These are phyloP conservation scores for Pythium myriotylum DNA, from an alignment of 352 stramenopile species.

Conservation along the genomic window DNA sequence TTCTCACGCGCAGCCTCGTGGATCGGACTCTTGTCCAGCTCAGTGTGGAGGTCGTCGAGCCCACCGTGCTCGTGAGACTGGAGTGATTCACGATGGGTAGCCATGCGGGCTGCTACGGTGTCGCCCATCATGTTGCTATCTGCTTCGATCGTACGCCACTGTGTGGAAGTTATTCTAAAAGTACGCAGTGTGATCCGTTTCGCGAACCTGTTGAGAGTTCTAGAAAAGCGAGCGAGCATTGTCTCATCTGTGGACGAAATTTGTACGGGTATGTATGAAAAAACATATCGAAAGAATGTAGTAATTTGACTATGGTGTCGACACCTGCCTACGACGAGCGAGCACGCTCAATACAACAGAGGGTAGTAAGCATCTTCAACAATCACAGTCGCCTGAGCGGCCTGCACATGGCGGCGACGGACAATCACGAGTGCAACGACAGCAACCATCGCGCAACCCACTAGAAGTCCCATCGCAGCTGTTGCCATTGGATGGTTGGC, in stretches of 20 bases:
- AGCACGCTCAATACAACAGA: constrained; percentile 44
- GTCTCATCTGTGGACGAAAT: too few relatives aligned
- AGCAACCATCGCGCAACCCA: constrained; percentile 42
- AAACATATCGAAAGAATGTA: too few relatives aligned
- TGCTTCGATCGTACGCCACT: neutral
- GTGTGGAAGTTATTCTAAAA: too few relatives aligned
- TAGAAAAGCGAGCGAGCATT: too few relatives aligned
- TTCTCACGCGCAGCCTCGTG: constrained; percentile 64
- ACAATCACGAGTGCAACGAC: constrained; percentile 60
- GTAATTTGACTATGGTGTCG: too few relatives aligned
- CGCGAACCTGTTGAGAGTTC: too few relatives aligned
- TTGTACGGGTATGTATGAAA: too few relatives aligned
- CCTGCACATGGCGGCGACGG: constrained; percentile 31
- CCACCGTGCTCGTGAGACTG: constrained; percentile 37
- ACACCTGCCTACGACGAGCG: too few relatives aligned
- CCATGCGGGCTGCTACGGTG: constrained; percentile 26
- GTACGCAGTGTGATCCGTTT: too few relatives aligned
- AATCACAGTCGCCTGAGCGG: constrained; percentile 17
- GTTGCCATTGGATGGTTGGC: constrained; percentile 31
- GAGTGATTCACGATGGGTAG: constrained; percentile 19
- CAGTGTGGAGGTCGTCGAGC: constrained; percentile 65
- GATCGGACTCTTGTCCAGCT: constrained; percentile 58
- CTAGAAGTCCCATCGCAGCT: constrained; percentile 35
- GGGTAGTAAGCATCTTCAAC: constrained; percentile 64
- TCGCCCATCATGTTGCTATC: constrained; percentile 27